Conservation (phyloP, 257 asterid genomes). For the Solanum clarkiae region DNA sequence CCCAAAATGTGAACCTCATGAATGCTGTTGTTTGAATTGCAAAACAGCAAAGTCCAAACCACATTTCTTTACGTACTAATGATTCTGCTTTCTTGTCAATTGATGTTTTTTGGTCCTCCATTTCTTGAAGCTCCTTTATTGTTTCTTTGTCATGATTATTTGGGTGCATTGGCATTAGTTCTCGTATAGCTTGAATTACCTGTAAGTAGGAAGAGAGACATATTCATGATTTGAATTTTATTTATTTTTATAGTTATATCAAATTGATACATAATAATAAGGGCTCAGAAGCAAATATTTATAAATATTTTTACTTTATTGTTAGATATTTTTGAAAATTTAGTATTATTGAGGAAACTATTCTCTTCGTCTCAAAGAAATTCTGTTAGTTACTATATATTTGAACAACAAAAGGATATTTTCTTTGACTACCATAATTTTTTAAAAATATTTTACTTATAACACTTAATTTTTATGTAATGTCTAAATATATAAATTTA, state of each 20-base stretch:
- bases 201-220: not conserved
- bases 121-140: slow-evolving; percentile 22
- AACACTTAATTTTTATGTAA: too few relatives aligned
- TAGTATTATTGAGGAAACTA: not conserved
- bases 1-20: slow-evolving; percentile 62
- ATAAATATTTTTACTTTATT: too few relatives aligned
- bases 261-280: not conserved
- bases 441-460: not conserved
- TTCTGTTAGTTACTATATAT: not conserved
- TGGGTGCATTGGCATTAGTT: slow-evolving; percentile 1
- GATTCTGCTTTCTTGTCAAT: slow-evolving; percentile 43
- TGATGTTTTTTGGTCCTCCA: slow-evolving; percentile 31
- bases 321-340: too few relatives aligned
- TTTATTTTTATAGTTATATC: not conserved
- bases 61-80: slow-evolving; percentile 41
- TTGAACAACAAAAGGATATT: not conserved
- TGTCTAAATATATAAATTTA: not conserved
- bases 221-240: not conserved
- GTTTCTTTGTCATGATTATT: slow-evolving; percentile 4
- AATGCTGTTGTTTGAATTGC: slow-evolving; percentile 30
- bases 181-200: slow-evolving; percentile 9
- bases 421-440: not conserved
- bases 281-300: not conserved
- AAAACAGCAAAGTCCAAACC: slow-evolving; percentile 36
- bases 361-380: too few relatives aligned